phyloP scores from a whole-genome alignment of 352 stramenopile species.

The Chrysophaeum taylorii region DNA sequence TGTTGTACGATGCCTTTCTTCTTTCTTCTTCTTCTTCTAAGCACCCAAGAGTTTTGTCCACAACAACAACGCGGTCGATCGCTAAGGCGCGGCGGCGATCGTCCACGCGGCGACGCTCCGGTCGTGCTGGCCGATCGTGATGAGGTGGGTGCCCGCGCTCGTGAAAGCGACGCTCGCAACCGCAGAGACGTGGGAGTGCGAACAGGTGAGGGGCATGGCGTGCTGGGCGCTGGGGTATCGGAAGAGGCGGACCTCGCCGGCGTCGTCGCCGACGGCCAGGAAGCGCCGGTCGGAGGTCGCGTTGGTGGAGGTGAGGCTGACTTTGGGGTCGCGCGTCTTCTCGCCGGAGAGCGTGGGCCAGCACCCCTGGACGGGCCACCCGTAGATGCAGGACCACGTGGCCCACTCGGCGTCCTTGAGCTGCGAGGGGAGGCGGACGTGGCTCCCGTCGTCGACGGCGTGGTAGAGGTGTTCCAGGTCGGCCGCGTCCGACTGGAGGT shows the following conservation, averaged over 20 bases:
- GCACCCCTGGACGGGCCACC: conserved; percentile 61
- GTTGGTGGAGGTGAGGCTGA: conserved; percentile 54
- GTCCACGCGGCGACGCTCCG: conserved; percentile 28
- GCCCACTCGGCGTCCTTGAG: conserved; percentile 77
- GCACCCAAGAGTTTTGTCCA: no score
- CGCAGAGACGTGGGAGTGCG: conserved; percentile 42
- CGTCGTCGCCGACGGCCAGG: conserved; percentile 66
- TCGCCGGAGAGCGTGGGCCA: conserved; percentile 47
- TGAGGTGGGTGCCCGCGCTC: conserved; percentile 21
- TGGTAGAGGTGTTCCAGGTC: conserved; percentile 66
- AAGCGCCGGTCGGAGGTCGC: conserved; percentile 46
- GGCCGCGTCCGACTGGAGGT: conserved; percentile 59
- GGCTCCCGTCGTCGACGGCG: conserved; percentile 31
- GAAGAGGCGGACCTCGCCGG: conserved; percentile 69
- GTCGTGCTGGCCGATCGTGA: conserved; percentile 29
- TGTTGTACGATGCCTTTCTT: no score
- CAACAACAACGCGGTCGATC: no score
- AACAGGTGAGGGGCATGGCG: conserved; percentile 66
- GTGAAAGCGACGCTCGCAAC: conserved; percentile 28
- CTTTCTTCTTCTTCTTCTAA: no score
- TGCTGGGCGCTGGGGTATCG: conserved; percentile 64
- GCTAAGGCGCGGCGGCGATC: no score
- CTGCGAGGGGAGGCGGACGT: conserved; percentile 29
- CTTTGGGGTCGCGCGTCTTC: conserved; percentile 54
- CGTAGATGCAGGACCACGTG: conserved; percentile 65